A percentile compares a stretch with the other conserved stretches of the same genome.
phyloP scores from a whole-genome alignment of 1,284 basidiomycete species.

The Cutaneotrichosporon mucoides region DNA sequence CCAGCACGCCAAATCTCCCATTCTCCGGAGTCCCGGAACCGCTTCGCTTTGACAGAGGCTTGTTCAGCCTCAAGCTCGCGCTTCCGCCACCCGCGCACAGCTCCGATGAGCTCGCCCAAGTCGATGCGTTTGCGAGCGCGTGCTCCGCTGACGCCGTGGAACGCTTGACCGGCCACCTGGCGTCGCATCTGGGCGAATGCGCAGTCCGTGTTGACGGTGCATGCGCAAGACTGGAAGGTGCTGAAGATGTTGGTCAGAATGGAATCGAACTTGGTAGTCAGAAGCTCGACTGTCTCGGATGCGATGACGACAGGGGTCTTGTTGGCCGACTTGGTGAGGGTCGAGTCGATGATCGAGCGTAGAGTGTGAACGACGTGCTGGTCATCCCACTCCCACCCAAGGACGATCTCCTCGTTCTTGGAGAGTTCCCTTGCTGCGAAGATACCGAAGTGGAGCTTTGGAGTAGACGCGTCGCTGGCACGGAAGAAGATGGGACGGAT shows the following conservation, averaged over 20 bases:
- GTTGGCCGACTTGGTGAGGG: constrained; percentile 17
- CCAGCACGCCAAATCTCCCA: constrained; percentile 21
- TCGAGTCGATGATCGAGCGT: constrained; percentile 28
- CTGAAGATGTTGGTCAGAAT: constrained; percentile 68
- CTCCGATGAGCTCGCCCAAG: constrained; percentile 66
- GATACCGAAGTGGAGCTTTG: constrained; percentile 68
- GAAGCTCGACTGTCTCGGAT: constrained; percentile 24
- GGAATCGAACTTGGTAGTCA: constrained; percentile 60
- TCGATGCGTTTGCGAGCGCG: constrained; percentile 48
- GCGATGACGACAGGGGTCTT: constrained; percentile 25
- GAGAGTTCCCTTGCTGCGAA: constrained; percentile 76
- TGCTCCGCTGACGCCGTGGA: constrained; percentile 19
- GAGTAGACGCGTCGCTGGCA: constrained; percentile 20
- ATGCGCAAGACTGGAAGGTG: constrained; percentile 73
- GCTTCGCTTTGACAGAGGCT: constrained; percentile 23
- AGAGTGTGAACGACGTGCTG: constrained; percentile 79
- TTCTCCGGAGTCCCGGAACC: constrained; percentile 17
- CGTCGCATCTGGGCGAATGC: constrained; percentile 63
- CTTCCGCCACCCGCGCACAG: constrained; percentile 60
- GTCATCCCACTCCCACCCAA: constrained; percentile 98
- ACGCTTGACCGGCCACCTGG: constrained; percentile 51
- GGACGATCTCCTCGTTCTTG: constrained; percentile 77
- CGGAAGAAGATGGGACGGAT: constrained; percentile 65
- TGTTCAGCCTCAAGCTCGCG: constrained; percentile 39
- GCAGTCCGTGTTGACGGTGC: constrained; percentile 62